Evolutionary conservation across 2,329 filamentous ascomycete genomes (phyloP).

Genomic region (Calonectria naviculata): DNA sequence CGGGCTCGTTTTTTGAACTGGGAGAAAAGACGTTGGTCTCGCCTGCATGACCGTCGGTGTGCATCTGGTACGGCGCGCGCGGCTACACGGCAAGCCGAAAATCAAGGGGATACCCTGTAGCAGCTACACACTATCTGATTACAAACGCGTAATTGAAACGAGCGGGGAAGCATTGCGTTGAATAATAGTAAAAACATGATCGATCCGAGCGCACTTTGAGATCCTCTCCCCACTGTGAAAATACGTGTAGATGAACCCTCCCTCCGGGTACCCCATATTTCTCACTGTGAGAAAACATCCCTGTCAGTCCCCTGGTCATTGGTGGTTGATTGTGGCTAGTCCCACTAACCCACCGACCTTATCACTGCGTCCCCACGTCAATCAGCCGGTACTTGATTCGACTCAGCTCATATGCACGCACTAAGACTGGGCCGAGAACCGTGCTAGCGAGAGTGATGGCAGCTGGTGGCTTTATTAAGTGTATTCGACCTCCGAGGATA

Average conservation of each 20-base stretch:
- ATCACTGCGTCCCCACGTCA: not conserved
- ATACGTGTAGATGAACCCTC: not conserved
- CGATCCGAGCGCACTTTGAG: not conserved
- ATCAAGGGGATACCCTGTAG: not conserved
- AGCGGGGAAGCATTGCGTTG: not conserved
- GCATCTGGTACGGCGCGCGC: not conserved
- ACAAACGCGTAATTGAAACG: not conserved
- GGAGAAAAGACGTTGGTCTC: not conserved
- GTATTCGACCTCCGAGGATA: not conserved
- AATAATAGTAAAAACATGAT: not conserved
- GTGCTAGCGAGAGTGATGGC: not conserved
- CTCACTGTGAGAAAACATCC: conserved; percentile 1
- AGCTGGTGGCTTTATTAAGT: not conserved
- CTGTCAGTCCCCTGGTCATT: not conserved
- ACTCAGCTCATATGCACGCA: not conserved
- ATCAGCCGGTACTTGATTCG: not conserved
- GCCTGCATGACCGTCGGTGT: not conserved
- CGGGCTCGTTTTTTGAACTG: not conserved
- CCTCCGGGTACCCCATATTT: not conserved
- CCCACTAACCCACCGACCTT: not conserved
- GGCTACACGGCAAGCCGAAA: not conserved
- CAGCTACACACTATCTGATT: not conserved
- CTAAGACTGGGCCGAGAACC: not conserved
- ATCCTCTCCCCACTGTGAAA: not conserved
- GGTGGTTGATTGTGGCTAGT: not conserved